Evolutionary conservation across 805 yeast genomes (phyloP).

Genomic region (Kodamaea leandrae): DNA sequence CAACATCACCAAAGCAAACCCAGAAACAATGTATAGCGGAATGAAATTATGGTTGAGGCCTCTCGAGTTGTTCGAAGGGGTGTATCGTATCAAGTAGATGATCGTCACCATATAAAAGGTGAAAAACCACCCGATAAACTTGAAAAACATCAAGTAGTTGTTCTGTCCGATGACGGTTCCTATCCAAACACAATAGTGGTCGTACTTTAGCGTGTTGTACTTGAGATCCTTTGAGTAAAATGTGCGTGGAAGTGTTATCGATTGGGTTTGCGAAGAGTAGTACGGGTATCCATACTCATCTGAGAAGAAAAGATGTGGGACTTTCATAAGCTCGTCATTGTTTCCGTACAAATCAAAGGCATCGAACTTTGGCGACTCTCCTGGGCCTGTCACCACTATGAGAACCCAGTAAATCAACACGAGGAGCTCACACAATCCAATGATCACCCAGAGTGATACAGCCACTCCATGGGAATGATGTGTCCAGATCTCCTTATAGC

Average conservation of each 20-base stretch:
- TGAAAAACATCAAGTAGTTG: constrained; percentile 61
- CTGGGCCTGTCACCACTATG: constrained; percentile 56
- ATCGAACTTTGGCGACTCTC: constrained; percentile 36
- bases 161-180: constrained; percentile 68
- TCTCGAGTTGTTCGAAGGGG: constrained; percentile 20
- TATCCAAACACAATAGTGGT: constrained; percentile 81
- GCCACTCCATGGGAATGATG: constrained; percentile 32
- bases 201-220: constrained; percentile 69
- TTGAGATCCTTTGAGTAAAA: constrained; percentile 63
- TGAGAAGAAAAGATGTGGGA: constrained; percentile 65
- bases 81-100: constrained; percentile 23
- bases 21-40: constrained; percentile 43
- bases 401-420: constrained; percentile 43
- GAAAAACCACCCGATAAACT: constrained; percentile 42
- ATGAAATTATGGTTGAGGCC: constrained; percentile 48
- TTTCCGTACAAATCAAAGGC: constrained; percentile 33
- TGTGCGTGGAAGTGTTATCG: constrained; percentile 63
- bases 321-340: constrained; percentile 23
- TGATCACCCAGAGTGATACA: constrained; percentile 34
- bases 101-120: constrained; percentile 32
- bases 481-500: constrained; percentile 36
- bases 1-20: constrained; percentile 46
- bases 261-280: constrained; percentile 69
- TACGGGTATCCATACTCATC: constrained; percentile 71
- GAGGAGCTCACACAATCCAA: constrained; percentile 23